Evolutionary conservation across 768 basidiomycete genomes (phyloP).

Genomic region (Melanogaster broomeanus): DNA sequence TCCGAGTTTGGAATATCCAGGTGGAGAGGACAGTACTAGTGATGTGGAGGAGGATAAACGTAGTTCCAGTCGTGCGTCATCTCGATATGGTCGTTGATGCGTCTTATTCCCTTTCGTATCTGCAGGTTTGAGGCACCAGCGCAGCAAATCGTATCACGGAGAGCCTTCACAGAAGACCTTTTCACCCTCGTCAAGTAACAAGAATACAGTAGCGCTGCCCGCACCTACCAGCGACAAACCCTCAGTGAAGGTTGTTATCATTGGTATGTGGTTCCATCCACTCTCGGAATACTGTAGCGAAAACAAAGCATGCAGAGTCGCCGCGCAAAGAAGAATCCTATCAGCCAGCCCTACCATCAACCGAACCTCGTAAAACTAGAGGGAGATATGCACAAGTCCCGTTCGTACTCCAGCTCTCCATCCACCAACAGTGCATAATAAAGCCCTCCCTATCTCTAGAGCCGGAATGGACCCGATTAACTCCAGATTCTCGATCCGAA

Average conservation of each 20-base stretch:
- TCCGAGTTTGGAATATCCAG: slow-evolving; percentile 9
- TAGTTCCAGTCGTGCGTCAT: slow-evolving; percentile 1
- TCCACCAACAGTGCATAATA: neutral
- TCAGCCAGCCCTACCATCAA: slow-evolving; percentile 4
- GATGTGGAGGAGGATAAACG: slow-evolving; percentile 3
- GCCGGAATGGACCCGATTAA: slow-evolving; percentile 52
- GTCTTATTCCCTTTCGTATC: neutral
- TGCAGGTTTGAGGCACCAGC: slow-evolving; percentile 5
- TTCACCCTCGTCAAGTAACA: slow-evolving; percentile 6
- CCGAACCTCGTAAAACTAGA: slow-evolving; percentile 47
- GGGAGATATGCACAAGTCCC: slow-evolving; percentile 55
- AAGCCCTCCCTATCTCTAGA: slow-evolving; percentile 13
- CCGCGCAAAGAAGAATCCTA: slow-evolving; percentile 11
- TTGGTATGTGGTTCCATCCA: slow-evolving; percentile 14
- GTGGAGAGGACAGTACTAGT: slow-evolving; percentile 6
- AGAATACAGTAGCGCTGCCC: slow-evolving; percentile 10
- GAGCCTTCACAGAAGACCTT: slow-evolving; percentile 8
- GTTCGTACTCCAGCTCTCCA: slow-evolving; percentile 26
- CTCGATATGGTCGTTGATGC: neutral
- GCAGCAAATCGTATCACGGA: slow-evolving; percentile 19
- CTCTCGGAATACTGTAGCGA: neutral
- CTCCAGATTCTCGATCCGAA: slow-evolving; percentile 65
- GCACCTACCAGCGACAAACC: slow-evolving; percentile 1
- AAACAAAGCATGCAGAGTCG: slow-evolving; percentile 10
- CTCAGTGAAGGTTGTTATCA: neutral